Evolutionary conservation across 192 early-diverging fungal species (phyloP).

Genomic region (Oehlia diaphana): DNA sequence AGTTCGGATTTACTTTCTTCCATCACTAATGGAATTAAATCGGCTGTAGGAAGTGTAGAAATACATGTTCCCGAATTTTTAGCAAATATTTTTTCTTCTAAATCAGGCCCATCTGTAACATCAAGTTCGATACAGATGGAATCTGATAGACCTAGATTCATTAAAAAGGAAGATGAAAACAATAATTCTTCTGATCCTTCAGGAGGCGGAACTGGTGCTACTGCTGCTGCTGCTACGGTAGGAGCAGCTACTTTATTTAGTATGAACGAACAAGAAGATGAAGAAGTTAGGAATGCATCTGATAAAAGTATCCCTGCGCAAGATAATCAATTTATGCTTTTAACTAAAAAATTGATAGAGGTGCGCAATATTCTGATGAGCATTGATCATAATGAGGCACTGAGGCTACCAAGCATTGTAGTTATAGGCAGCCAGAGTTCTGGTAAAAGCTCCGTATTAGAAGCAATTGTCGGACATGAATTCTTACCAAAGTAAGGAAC

Average conservation of each 20-base stretch:
- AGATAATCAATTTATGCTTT: slow-evolving; percentile 79
- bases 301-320: slow-evolving; percentile 54
- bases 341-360: slow-evolving; percentile 95
- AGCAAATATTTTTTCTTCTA: slow-evolving; percentile 27
- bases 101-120: background rate
- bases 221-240: slow-evolving; percentile 47
- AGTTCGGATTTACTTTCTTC: slow-evolving; percentile 35
- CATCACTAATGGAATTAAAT: slow-evolving; percentile 37
- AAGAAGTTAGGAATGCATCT: slow-evolving; percentile 49
- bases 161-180: slow-evolving; percentile 33
- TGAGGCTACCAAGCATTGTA: slow-evolving; percentile 87
- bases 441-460: slow-evolving; percentile 84
- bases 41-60: slow-evolving; percentile 39
- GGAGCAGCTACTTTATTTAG: slow-evolving; percentile 39
- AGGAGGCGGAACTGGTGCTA: slow-evolving; percentile 36
- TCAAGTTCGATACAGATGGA: slow-evolving; percentile 26
- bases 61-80: slow-evolving; percentile 41
- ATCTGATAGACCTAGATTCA: slow-evolving; percentile 36
- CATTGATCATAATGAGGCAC: slow-evolving; percentile 72
- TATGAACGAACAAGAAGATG: slow-evolving; percentile 27
- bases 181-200: slow-evolving; percentile 24
- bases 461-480: slow-evolving; percentile 84
- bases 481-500: slow-evolving; percentile 76
- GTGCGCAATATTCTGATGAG: slow-evolving; percentile 91
- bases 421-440: slow-evolving; percentile 86